Base-by-base conservation (phyloP, 352 stramenopile species). In the Nothophytophthora sp. region DNA sequence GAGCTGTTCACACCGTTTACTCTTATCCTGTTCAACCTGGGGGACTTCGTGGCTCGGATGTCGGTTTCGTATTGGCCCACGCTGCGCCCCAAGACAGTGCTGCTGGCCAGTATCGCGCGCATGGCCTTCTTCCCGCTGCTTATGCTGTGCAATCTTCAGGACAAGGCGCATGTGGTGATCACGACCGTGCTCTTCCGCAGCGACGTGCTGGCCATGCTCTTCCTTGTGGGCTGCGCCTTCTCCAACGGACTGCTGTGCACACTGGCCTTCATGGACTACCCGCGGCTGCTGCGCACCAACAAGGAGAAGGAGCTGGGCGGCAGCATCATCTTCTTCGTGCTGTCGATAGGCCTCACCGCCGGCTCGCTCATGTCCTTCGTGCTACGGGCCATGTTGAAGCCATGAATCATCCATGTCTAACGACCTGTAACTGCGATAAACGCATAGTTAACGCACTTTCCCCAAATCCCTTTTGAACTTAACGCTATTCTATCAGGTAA, bases 261-360 rank as follows among this genome's bases (percentile, higher is more conserved):
- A 24, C 45, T 91, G 32, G 73, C 81, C 24, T 70, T 92, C 39
- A 95, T 95, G 84, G 62, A 90, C 55, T 91, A 89, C 55, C 76
- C 84, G 19, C 50, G 69, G 27, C 30, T 81, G 22, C 70, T 90
- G 18, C 55, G 45, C 24, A 71, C 63, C 25, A 84, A 71, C 50
- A 63, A 62, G 27, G 84, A 88, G 37, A 92, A 92, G 41, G 79
- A 90, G 43, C 37, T 90, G 16, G 75, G 78, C 30, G 78, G 84
- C 30, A 88, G 75, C 23, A 60, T 91, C 60, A 90, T 95, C 77
- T 91, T 92, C 60, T 90, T 92, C 40, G 70, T 88, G 40, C 60
- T 95, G 15, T 90, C 79, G 4, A 54, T 89, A 7, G 84, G 84
- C 11, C 70, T 92, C 45, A 89, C 72, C 3, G 67, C 63, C 7